Conservation (phyloP, 305 asterid genomes). For the Fraxinus angustifolia region DNA sequence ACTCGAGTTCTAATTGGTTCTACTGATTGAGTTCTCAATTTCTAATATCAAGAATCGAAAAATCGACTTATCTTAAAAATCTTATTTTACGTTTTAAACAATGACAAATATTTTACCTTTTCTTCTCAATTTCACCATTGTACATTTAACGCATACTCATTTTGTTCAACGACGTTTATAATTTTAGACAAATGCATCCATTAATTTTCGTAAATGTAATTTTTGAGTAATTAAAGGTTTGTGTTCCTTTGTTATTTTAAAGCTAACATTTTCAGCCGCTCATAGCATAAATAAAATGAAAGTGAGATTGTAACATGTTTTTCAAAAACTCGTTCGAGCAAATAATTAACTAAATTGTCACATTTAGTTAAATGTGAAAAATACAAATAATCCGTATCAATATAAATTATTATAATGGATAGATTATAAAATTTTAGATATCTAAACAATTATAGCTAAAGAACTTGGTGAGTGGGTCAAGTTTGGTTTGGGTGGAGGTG, state of each 20-base stretch:
- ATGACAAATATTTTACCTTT: background rate
- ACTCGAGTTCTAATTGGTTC: background rate
- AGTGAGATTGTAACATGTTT: too few species aligned
- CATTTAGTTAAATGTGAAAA: background rate
- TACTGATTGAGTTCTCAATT: background rate
- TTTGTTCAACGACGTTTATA: too few species aligned
- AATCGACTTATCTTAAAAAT: background rate
- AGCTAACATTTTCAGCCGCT: background rate
- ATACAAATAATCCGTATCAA: background rate
- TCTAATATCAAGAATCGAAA: background rate
- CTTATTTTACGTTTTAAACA: too few species aligned
- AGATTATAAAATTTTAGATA: background rate
- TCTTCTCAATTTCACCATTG: background rate
- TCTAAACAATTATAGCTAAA: background rate
- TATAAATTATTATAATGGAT: background rate
- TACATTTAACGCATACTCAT: background rate
- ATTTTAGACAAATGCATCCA: background rate
- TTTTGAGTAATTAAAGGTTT: background rate
- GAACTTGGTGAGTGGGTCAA: background rate
- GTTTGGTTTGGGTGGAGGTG: background rate
- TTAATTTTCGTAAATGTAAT: background rate
- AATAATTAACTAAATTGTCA: background rate
- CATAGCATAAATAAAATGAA: background rate
- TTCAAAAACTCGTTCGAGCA: background rate
- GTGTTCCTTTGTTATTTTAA: background rate